Base-by-base conservation (phyloP, 2,329 filamentous ascomycete genomes). In the Sclerotinia glacialis region DNA sequence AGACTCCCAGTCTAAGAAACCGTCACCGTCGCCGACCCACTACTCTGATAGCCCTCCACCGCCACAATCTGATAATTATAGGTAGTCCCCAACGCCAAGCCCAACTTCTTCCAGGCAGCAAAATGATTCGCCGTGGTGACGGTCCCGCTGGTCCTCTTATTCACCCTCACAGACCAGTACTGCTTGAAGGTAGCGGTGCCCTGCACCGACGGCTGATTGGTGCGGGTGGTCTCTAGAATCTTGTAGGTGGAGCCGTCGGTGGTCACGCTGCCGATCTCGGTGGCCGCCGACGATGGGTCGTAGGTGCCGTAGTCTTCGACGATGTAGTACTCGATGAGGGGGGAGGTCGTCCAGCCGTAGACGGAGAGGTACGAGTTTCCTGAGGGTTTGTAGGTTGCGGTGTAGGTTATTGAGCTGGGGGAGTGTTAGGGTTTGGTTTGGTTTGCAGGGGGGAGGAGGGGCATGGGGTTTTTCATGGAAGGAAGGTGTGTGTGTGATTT, bases 221-320 rank as follows among this genome's bases (percentile, higher is more conserved):
- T 70, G 28, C 71, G 71, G 70, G 80, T 79, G 64, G 78, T 76
- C 14, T 73, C 71, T 67, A 80, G 80, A 23, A 72, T 71, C 56
- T 84, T 79, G 75, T 86, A 87, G 5, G 79, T 81, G 16, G 80
- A 79, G 60, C 84, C 84, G 47, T 85, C 84, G 34, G 76, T 77
- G 34, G 77, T 80, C 70, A 86, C 80, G 65, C 79, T 80, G 37
- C 83, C 85, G 73, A 82, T 82, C 67, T 78, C 76, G 1, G 78
- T 80, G 69, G 79, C 79, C 18, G 78, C 82, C 70, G 80, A 79
- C 66, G 78, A 78, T 0, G 83, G 83, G 53, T 83, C 79, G 73
- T 85, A 82, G 50, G 79, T 80, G 60, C 81, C 82, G 71, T 80
- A 83, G 40, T 79, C 76, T 69, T 87, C 84, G 69, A 86, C 78